Conservation (phyloP, 1,284 basidiomycete species). For the Ustilago crameri region DNA sequence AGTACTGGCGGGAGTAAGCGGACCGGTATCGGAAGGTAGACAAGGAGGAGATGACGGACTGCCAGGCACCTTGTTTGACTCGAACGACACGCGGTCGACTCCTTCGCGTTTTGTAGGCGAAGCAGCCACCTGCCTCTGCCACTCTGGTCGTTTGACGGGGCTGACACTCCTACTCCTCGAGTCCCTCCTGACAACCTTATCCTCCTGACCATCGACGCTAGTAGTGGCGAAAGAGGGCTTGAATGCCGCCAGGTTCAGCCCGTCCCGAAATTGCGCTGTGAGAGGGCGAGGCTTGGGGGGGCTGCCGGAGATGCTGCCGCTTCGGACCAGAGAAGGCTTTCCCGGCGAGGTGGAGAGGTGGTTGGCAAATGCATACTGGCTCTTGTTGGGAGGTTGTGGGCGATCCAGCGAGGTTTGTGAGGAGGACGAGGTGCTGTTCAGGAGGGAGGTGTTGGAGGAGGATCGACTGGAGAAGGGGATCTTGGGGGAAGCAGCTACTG, state of each 20-base stretch:
- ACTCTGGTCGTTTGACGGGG: conserved; percentile 32
- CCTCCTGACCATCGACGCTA: conserved; percentile 5
- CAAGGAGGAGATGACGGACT: conserved; percentile 14
- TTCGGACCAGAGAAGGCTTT: conserved; percentile 16
- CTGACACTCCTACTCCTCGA: conserved; percentile 54
- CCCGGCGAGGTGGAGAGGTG: conserved; percentile 16
- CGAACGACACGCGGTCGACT: background rate
- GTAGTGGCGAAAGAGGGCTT: conserved; percentile 21
- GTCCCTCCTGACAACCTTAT: conserved; percentile 19
- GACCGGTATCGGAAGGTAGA: background rate
- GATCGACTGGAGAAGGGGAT: conserved; percentile 15
- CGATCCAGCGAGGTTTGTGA: conserved; percentile 4
- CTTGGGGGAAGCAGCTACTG: conserved; percentile 9
- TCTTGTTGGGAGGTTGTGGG: conserved; percentile 11
- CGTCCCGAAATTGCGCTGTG: conserved; percentile 49
- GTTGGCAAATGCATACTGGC: conserved; percentile 11
- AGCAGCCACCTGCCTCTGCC: background rate
- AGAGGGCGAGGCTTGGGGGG: conserved; percentile 51
- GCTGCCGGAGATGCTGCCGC: conserved; percentile 36
- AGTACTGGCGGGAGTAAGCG: background rate
- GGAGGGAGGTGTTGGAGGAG: conserved; percentile 9
- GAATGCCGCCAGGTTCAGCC: conserved; percentile 54
- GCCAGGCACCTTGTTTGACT: conserved; percentile 14
- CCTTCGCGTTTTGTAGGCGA: background rate
- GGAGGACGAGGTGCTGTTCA: background rate